Evolutionary conservation across 2,329 filamentous ascomycete species (phyloP).

Genomic region (Hypoxylon sp.): DNA sequence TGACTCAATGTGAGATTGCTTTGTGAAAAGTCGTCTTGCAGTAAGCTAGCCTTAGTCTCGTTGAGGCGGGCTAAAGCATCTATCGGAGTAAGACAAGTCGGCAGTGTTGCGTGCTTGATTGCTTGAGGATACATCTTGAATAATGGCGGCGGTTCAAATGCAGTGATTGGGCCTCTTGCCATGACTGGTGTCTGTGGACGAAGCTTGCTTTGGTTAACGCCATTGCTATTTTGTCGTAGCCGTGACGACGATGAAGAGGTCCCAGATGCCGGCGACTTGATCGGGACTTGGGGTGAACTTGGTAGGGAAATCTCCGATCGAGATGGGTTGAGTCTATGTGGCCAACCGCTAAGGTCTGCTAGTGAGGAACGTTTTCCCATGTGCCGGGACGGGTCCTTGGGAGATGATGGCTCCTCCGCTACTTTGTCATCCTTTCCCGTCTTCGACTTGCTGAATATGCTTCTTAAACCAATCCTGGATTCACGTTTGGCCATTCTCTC

Average conservation of each 20-base stretch:
- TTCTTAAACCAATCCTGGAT: slow-evolving; percentile 66
- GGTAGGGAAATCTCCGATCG: slow-evolving; percentile 57
- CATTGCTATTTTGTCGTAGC: slow-evolving; percentile 32
- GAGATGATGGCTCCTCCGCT: slow-evolving; percentile 52
- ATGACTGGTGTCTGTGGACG: slow-evolving; percentile 33
- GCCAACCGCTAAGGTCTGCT: slow-evolving; percentile 62
- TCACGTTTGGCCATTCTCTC: slow-evolving; percentile 64
- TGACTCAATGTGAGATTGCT: slow-evolving; percentile 47
- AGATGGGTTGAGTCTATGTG: slow-evolving; percentile 56
- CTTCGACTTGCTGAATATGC: slow-evolving; percentile 66
- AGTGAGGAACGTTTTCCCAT: slow-evolving; percentile 63
- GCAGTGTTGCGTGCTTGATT: slow-evolving; percentile 79
- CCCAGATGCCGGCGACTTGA: slow-evolving; percentile 36
- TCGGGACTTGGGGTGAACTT: slow-evolving; percentile 40
- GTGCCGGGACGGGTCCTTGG: slow-evolving; percentile 54
- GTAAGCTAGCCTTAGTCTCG: slow-evolving; percentile 63
- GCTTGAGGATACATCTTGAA: slow-evolving; percentile 91
- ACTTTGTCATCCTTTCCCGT: slow-evolving; percentile 51
- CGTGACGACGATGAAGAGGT: slow-evolving; percentile 25
- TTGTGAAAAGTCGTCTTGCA: slow-evolving; percentile 54
- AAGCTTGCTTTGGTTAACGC: slow-evolving; percentile 38
- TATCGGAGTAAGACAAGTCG: slow-evolving; percentile 75
- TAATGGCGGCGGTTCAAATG: slow-evolving; percentile 79
- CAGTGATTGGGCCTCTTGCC: slow-evolving; percentile 23
- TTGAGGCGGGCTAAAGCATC: slow-evolving; percentile 77